Conservation (phyloP, 805 yeast genomes). For the Saturnispora ahearnii region DNA sequence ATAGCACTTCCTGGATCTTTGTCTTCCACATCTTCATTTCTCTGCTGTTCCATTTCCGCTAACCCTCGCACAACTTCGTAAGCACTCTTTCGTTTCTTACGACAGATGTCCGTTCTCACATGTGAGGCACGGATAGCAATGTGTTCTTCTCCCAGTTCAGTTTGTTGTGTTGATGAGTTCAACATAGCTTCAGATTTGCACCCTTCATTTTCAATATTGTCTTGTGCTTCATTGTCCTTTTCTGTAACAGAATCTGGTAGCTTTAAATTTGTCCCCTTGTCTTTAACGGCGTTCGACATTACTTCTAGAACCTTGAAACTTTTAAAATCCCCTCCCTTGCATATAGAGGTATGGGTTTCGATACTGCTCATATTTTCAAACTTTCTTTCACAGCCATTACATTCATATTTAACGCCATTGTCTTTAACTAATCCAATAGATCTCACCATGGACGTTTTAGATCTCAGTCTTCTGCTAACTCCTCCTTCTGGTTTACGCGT, state of each 20-base stretch:
- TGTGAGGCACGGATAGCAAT: too few relatives aligned
- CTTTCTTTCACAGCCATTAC: background rate
- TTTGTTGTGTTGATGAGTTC: too few relatives aligned
- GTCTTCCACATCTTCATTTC: background rate
- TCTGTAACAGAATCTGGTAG: too few relatives aligned
- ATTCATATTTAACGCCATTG: background rate
- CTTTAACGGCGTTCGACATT: background rate
- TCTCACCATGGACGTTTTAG: background rate
- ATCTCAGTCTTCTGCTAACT: background rate
- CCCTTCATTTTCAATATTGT: too few relatives aligned
- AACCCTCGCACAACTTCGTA: background rate
- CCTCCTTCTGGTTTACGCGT: background rate
- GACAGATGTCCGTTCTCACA: too few relatives aligned
- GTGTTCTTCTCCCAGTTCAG: too few relatives aligned
- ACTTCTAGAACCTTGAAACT: background rate
- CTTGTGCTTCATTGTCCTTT: too few relatives aligned
- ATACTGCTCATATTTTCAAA: background rate
- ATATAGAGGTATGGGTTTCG: background rate
- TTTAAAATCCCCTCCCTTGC: background rate
- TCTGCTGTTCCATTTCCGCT: background rate
- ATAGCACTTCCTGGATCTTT: too few relatives aligned
- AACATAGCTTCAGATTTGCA: too few relatives aligned
- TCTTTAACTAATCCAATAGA: background rate
- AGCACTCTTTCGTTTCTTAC: background rate
- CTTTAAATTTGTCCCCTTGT: background rate